A percentile compares a stretch with the other conserved stretches of the same genome.
These are phyloP conservation scores for Botrytis galanthina DNA, from an alignment of 2,329 filamentous ascomycete species.

Conservation along the genomic window DNA sequence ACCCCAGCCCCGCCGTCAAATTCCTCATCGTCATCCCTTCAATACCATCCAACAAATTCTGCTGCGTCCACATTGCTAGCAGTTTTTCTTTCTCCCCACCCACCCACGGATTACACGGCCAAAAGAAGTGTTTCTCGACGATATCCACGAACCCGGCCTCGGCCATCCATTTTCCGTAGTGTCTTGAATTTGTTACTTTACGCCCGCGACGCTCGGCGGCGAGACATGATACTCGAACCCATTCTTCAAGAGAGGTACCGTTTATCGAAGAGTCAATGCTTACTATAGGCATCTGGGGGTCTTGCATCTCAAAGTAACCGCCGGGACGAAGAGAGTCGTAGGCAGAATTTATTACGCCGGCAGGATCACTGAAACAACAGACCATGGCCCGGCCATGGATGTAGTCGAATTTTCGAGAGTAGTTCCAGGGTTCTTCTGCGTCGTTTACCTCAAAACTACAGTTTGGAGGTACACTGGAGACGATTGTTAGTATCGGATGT, in stretches of 20 bases:
- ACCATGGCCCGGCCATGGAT: constrained; percentile 49
- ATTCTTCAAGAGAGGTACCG: constrained; percentile 14
- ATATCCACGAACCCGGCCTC: constrained; percentile 55
- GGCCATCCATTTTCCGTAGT: constrained; percentile 41
- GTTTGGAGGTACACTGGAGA: constrained; percentile 45
- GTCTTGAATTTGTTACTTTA: constrained; percentile 34
- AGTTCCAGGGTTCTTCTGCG: constrained; percentile 49
- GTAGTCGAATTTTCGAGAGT: constrained; percentile 48
- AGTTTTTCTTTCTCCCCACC: constrained; percentile 52
- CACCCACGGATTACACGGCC: constrained; percentile 53
- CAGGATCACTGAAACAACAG: constrained; percentile 31
- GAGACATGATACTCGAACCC: constrained; percentile 4
- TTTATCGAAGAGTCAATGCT: constrained; percentile 7
- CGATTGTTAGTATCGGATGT: neutral
- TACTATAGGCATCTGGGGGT: constrained; percentile 11
- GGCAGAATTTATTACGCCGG: constrained; percentile 41
- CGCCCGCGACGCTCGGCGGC: constrained; percentile 15
- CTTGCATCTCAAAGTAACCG: constrained; percentile 26
- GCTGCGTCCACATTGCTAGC: constrained; percentile 41
- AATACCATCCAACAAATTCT: constrained; percentile 29
- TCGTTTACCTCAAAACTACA: constrained; percentile 53
- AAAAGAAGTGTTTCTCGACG: constrained; percentile 47
- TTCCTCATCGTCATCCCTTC: constrained; percentile 37
- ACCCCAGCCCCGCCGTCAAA: constrained; percentile 43
- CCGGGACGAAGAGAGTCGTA: constrained; percentile 14